Percentiles rank a stretch among this genome's conserved stretches.
Conservation (phyloP, 2,329 filamentous ascomycete genomes). For the Canariomyces notabilis region DNA sequence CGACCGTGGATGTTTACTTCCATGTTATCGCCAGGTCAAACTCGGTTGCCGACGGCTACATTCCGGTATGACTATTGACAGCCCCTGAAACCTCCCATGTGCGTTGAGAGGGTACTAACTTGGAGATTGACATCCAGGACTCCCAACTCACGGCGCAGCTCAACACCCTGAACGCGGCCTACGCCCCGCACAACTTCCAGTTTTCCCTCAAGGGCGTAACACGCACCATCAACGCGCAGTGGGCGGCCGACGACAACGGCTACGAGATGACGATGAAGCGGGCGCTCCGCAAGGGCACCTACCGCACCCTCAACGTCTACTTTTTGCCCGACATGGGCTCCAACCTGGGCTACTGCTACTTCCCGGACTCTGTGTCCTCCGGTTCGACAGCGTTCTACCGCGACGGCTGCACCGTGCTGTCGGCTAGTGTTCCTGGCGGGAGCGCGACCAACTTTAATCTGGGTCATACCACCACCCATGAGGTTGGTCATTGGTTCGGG, state of each 20-base stretch:
- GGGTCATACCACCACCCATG: slow-evolving; percentile 37
- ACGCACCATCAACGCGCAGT: slow-evolving; percentile 40
- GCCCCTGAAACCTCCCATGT: neutral
- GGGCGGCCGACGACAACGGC: slow-evolving; percentile 37
- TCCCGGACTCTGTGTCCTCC: slow-evolving; percentile 33
- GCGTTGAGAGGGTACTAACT: slow-evolving; percentile 5
- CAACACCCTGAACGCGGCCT: slow-evolving; percentile 42
- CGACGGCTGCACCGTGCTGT: slow-evolving; percentile 30
- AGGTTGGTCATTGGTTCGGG: slow-evolving; percentile 42
- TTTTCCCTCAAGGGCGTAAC: slow-evolving; percentile 40
- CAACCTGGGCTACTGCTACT: slow-evolving; percentile 44
- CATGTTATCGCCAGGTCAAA: slow-evolving; percentile 30
- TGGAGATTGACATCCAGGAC: slow-evolving; percentile 27
- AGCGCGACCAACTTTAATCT: slow-evolving; percentile 30
- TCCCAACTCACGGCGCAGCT: slow-evolving; percentile 37
- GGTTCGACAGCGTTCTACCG: slow-evolving; percentile 29
- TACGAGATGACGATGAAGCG: slow-evolving; percentile 40
- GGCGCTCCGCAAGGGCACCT: slow-evolving; percentile 39
- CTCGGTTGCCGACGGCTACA: slow-evolving; percentile 31
- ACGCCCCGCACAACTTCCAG: slow-evolving; percentile 37
- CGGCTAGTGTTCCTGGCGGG: slow-evolving; percentile 30
- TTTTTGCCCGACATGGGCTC: slow-evolving; percentile 35
- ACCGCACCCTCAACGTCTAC: slow-evolving; percentile 44
- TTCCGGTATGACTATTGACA: slow-evolving; percentile 32
- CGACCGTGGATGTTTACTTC: slow-evolving; percentile 32